Percentiles rank a stretch among this genome's conserved stretches.
phyloP scores from a whole-genome alignment of 768 basidiomycete genomes.

The Lactarius trivialis region DNA sequence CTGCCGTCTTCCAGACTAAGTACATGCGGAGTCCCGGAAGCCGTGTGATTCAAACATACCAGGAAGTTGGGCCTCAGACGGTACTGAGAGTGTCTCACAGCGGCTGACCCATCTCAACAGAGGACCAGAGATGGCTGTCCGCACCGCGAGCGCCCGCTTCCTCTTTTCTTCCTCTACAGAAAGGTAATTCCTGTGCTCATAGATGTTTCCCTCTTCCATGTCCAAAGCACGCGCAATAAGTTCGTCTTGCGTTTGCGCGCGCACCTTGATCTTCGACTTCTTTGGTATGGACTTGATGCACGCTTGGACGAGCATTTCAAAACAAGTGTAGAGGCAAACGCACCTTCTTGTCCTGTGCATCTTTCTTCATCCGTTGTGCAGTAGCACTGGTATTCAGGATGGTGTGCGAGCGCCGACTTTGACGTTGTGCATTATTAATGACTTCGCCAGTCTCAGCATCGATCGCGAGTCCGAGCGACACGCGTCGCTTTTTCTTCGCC shows the following conservation, averaged over 20 bases:
- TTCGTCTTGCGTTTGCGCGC: slow-evolving; percentile 68
- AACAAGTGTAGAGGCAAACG: slow-evolving; percentile 14
- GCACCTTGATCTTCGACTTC: slow-evolving; percentile 48
- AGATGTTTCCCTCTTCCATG: slow-evolving; percentile 79
- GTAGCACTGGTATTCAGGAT: slow-evolving; percentile 66
- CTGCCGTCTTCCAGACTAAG: slow-evolving; percentile 1
- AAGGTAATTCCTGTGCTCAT: slow-evolving; percentile 73
- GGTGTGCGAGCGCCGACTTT: slow-evolving; percentile 63
- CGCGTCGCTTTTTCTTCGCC: slow-evolving; percentile 39
- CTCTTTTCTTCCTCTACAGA: slow-evolving; percentile 78
- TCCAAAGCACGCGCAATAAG: slow-evolving; percentile 78
- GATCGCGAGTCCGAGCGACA: slow-evolving; percentile 48
- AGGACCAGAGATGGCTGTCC: slow-evolving; percentile 57
- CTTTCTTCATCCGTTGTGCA: slow-evolving; percentile 54
- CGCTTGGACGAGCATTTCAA: slow-evolving; percentile 22
- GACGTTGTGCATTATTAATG: slow-evolving; percentile 37
- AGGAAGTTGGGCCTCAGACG: slow-evolving; percentile 29
- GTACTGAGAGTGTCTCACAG: slow-evolving; percentile 49
- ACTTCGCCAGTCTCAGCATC: slow-evolving; percentile 59
- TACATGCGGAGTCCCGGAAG: background rate
- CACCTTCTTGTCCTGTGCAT: slow-evolving; percentile 58
- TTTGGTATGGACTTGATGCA: slow-evolving; percentile 42
- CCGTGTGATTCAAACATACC: slow-evolving; percentile 18
- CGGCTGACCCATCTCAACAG: slow-evolving; percentile 66
- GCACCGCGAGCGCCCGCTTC: slow-evolving; percentile 55